Conservation (phyloP, 2,329 filamentous ascomycete genomes). For the Gliomastix tumulicola region DNA sequence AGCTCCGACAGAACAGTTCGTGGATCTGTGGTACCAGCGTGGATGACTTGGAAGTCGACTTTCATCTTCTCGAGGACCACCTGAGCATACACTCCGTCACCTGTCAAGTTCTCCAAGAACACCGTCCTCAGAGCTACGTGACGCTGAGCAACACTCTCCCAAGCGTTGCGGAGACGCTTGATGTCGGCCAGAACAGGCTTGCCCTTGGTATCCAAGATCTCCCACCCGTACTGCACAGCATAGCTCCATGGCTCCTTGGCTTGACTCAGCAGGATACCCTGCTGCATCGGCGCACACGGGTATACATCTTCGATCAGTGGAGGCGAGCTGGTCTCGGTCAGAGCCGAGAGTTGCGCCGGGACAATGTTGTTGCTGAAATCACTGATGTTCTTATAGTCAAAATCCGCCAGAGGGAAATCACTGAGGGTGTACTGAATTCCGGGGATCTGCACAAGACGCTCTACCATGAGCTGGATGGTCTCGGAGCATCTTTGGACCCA, state of each 20-base stretch:
- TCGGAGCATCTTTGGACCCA: too few species aligned
- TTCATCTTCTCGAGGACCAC: constrained; percentile 15
- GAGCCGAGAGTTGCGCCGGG: too few species aligned
- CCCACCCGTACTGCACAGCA: constrained; percentile 23
- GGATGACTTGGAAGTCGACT: not conserved
- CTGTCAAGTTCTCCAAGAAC: constrained; percentile 18
- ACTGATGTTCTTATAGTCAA: not conserved
- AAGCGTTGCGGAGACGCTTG: constrained; percentile 30
- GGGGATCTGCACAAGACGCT: too few species aligned
- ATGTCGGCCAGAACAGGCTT: constrained; percentile 11
- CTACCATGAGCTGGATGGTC: too few species aligned
- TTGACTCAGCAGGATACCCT: constrained; percentile 26
- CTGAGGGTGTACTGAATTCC: constrained; percentile 33
- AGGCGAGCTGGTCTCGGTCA: too few species aligned
- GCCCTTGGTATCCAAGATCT: constrained; percentile 13
- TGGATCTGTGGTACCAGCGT: not conserved
- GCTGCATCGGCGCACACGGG: constrained; percentile 28
- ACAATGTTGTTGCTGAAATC: too few species aligned
- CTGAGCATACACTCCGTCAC: constrained; percentile 16
- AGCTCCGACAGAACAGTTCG: not conserved
- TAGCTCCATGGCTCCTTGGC: constrained; percentile 12
- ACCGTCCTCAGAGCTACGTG: constrained; percentile 22
- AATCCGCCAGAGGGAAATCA: constrained; percentile 29
- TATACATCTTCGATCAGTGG: constrained; percentile 24
- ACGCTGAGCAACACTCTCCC: constrained; percentile 27